Base-by-base conservation (phyloP, 2,329 filamentous ascomycete genomes). In the Fusarium avenaceum region DNA sequence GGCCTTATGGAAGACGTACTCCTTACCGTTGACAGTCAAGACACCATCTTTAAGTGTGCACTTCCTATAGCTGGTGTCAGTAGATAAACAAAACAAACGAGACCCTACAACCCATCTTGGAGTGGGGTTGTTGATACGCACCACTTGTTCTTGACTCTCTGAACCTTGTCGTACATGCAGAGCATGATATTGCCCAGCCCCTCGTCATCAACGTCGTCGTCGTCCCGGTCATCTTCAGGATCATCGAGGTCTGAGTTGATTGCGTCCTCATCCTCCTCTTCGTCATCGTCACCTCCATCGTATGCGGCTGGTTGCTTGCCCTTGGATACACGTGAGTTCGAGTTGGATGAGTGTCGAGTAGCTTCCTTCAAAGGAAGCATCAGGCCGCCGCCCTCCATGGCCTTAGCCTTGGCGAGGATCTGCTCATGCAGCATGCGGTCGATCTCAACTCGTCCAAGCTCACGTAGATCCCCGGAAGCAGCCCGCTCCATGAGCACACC, bases 241-340 rank as follows among this genome's bases (percentile, higher is more conserved):
- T 99, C 96, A 76, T 99, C 96, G 5, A 99, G 89, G 74, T 99
- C 96, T 1, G 96, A 98, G 79, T 99, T 99, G 82, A 99, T 99
- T 3, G 95, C 96, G 78, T 99, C 94, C 70, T 97, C 95, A 69
- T 97, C 94, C 14, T 89, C 88, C 59, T 87, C 84, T 35, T 87
- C 85, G 44, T 87, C 66, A 26, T 69, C 87, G 44, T 88, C 87
- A 28, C 86, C 86, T 39, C 83, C 91, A 71, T 95, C 91, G 51
- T 86, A 85, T 63, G 90, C 82, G 32, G 80, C 80, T 9, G 82
- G 74, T 9, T 80, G 80, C 32, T 74, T 76, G 15, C 72, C 71
- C 54, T 77, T 77, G 28, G 63, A 70, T 24, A 63, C 49, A 14
- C 68, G 61, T 28, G 66, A 70, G 44, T 51, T 65, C 13, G 67